Evolutionary conservation across 768 basidiomycete species (phyloP), one percentile per base, ranked within the genome.

Genomic region (Hortiboletus campestris): DNA sequence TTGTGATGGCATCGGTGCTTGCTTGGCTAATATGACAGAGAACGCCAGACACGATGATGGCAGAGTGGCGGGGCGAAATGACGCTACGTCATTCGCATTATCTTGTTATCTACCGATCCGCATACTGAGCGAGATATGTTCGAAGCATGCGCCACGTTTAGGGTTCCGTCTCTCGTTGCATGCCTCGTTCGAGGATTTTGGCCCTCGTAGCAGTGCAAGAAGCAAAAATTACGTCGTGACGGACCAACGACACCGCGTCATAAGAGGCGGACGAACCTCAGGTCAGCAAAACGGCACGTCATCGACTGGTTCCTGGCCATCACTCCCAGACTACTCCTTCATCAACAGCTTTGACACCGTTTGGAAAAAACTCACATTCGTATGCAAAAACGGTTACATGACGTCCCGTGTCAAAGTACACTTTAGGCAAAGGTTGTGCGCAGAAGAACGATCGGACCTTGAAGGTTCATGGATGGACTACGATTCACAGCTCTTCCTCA

Each of bases 401-500:
- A 25, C 46, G 31, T 39, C 41, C n/a, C 34, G 28, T 34, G 32
- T 14, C 17, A 25, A 22, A 20, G 36, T 41, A 41, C 20, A 36
- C 48, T 25, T 25, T 19, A 12, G 42, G 35, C 41, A 47, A 44
- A 35, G 20, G 17, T 20, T 22, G 41, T 46, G 45, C 38, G 14
- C 17, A 31, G 47, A 49, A 40, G 39, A 20, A 45, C 16, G 29
- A 41, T 49, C 55, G 45, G 55, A 47, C 50, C 46, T 22, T 34
- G 50, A 51, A 39, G 44, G 46, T 46, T 43, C 43, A 36, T 28
- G 8, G 41, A 32, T 31, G 25, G 25, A 16, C 25, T 19, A 56
- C 16, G 49, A 62, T 35, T 61, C 57, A 71, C 36, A 64, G 55
- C 36, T 71, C 70, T 63, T 71, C 65, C 29, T 71, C 69, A 31